These are phyloP conservation scores for Cucumis hystrix DNA, from an alignment of 306 rosid species.

Conservation along the genomic window DNA sequence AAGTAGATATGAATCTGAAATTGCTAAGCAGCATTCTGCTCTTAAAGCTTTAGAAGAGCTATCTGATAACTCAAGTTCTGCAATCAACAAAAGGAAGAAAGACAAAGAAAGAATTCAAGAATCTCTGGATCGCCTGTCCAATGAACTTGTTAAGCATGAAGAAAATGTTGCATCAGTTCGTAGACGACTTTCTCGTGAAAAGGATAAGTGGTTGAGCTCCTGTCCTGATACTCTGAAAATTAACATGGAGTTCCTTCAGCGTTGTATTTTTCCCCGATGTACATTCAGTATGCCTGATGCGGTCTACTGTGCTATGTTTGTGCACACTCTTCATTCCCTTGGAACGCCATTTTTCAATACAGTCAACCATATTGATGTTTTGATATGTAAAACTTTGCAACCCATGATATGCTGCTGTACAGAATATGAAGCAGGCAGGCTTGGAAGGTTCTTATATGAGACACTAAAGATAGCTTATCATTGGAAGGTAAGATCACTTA, in stretches of 20 bases:
- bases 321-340: conserved; percentile 91
- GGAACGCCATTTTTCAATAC: conserved; percentile 99
- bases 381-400: conserved; percentile 88
- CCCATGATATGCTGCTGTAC: conserved; percentile 99
- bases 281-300: conserved; percentile 99
- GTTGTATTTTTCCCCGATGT: conserved; percentile 97
- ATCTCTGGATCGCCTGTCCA: conserved; percentile 71
- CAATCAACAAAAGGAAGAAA: conserved; percentile 87
- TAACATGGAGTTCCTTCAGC: conserved; percentile 99
- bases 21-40: conserved; percentile 74
- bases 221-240: conserved; percentile 96
- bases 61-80: conserved; percentile 94
- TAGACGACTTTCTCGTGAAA: conserved; percentile 72
- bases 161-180: conserved; percentile 81
- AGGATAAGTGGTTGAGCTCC: conserved; percentile 90
- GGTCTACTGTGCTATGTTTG: conserved; percentile 95
- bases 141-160: conserved; percentile 76
- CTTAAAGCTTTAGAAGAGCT: conserved; percentile 90
- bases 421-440: conserved; percentile 91
- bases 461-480: conserved; percentile 88
- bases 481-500: conserved; percentile 67
- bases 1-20: conserved; percentile 80
- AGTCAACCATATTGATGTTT: conserved; percentile 93
- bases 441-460: conserved; percentile 87
- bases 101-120: conserved; percentile 98